Percentiles rank a stretch among this genome's conserved stretches.
Conservation (phyloP, 164 flowering plant genomes). For the Amborella trichopoda region DNA sequence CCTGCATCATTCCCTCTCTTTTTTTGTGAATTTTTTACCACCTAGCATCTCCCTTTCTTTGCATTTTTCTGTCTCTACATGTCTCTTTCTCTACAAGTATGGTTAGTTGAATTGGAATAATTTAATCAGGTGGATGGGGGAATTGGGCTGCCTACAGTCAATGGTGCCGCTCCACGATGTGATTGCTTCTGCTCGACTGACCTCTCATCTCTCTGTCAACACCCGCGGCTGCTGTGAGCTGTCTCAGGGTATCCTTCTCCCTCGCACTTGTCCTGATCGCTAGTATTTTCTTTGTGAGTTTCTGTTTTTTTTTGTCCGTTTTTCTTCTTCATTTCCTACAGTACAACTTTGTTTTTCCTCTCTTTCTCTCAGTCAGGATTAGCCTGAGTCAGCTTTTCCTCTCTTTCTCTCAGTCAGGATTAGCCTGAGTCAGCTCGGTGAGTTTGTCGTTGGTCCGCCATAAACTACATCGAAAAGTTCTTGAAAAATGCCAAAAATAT, state of each 20-base stretch:
- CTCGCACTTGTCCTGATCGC: slow-evolving; percentile 95
- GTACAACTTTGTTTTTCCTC: too few relatives aligned
- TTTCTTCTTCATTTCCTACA: not conserved
- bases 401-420: too few relatives aligned
- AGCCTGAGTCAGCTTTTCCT: too few relatives aligned
- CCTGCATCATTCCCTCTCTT: not conserved
- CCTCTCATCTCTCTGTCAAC: slow-evolving; percentile 52
- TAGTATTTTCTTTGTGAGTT: slow-evolving; percentile 85
- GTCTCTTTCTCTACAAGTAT: too few relatives aligned
- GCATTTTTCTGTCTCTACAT: not conserved
- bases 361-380: too few relatives aligned
- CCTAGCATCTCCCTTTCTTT: not conserved
- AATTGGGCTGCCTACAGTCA: slow-evolving; percentile 57
- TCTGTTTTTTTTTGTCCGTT: slow-evolving; percentile 11
- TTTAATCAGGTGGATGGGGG: slow-evolving; percentile 49
- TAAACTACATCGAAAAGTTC: too few relatives aligned
- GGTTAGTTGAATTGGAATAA: too few relatives aligned
- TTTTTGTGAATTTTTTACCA: too few relatives aligned
- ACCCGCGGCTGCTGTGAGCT: slow-evolving; percentile 77
- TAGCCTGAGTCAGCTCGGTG: too few relatives aligned
- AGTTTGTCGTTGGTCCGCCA: too few relatives aligned
- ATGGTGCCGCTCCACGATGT: slow-evolving; percentile 49
- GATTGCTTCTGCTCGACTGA: slow-evolving; percentile 30
- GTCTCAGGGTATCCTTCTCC: slow-evolving; percentile 85
- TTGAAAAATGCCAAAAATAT: too few relatives aligned